Base-by-base conservation (phyloP, 805 yeast species). In the Candida dendrica region DNA sequence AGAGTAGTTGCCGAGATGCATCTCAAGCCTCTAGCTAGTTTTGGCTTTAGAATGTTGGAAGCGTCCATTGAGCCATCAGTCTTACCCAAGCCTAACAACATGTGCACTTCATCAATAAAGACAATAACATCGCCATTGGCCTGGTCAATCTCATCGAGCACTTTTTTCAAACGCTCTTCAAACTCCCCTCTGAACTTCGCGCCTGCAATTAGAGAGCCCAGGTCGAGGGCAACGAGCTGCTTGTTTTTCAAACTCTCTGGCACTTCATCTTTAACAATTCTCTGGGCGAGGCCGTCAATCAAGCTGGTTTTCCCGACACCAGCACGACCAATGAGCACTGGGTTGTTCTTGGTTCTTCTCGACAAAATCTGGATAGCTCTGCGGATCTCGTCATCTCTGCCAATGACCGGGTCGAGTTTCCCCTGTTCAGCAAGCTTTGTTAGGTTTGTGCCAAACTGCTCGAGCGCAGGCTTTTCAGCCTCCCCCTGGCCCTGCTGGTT, bases 261-360 rank as follows among this genome's bases (percentile, higher is more conserved):
- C 1, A 91, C 98, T 58, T 90, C 95, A 11, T 91, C 91, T 43
- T 84, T 78, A 8, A 87, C 79, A 39, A 93, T 90, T 54, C 97
- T 70, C 63, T 93, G 98, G 0, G 98, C 98, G 33, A 93, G 69
- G 0, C 98, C 98, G 59, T 93, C 98, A 78, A 93, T 84, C 44
- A 93, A 79, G 6, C 98, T 95, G 0, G 98, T 93, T 62, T 91
- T 91, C 66, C 98, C 98, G 0, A 96, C 95, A 65, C 98, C 98
- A 1, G 98, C 98, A 51, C 85, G 79, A 47, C 98, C 98, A 34
- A 93, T 89, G 42, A 91, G 63, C 1, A 93, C 95, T 0, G 98
- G 98, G 56, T 91, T 91, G 61, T 93, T 93, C 63, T 91, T 91
- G 1, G 97, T 89, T 60, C 98, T 73, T 52, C 98, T 71, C 1